Conservation (phyloP, 2,329 filamentous ascomycete species). For the Sporothrix humicola region DNA sequence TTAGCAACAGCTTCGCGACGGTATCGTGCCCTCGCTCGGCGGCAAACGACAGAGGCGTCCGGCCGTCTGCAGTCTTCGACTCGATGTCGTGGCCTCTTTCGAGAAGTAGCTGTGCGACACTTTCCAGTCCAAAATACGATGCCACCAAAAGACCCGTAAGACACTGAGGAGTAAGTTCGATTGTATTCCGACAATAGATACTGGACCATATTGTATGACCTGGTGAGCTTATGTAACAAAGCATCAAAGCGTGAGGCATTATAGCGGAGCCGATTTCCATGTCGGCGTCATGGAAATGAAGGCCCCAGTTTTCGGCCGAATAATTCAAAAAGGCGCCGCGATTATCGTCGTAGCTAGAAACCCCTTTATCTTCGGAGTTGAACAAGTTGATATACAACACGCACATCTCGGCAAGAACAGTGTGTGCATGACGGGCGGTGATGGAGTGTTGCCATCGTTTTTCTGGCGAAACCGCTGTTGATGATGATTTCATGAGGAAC, state of each 20-base stretch:
- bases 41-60: not conserved
- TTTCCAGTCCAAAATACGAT: not conserved
- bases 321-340: not conserved
- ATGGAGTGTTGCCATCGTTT: constrained; percentile 39
- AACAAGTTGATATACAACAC: constrained; percentile 37
- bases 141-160: not conserved
- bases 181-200: not conserved
- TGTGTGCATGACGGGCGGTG: constrained; percentile 37
- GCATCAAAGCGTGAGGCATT: not conserved
- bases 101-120: not conserved
- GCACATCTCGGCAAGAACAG: constrained; percentile 39
- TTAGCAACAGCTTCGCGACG: not conserved
- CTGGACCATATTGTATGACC: not conserved
- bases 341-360: not conserved
- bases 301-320: not conserved
- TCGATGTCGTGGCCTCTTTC: too few species aligned
- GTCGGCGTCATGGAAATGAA: not conserved
- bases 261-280: not conserved
- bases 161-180: not conserved
- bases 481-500: constrained; percentile 41
- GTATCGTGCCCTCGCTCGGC: not conserved
- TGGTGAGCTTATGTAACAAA: not conserved
- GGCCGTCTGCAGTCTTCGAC: too few species aligned
- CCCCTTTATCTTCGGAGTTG: not conserved
- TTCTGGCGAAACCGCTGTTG: constrained; percentile 1